Evolutionary conservation across 805 yeast species (phyloP).

Genomic region (Candida berthetii): DNA sequence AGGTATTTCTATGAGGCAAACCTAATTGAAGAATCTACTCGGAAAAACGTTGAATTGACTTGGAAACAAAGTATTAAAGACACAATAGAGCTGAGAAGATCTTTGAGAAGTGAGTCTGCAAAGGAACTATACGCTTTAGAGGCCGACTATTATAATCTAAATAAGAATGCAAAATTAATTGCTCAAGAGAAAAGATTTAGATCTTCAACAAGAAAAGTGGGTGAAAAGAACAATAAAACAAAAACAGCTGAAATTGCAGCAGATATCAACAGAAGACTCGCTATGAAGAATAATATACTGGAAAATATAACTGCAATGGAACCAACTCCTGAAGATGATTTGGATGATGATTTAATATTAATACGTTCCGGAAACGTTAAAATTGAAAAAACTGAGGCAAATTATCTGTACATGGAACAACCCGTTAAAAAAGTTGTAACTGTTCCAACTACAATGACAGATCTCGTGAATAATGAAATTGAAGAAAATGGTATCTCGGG

Average conservation of each 20-base stretch:
- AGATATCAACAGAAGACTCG: conserved; percentile 4
- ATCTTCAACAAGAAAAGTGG: conserved; percentile 11
- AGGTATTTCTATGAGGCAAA: conserved; percentile 13
- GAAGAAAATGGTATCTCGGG: conserved; percentile 11
- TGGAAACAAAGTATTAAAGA: conserved; percentile 18
- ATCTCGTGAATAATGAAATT: conserved; percentile 17
- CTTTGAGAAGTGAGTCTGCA: conserved; percentile 1
- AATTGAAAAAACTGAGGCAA: conserved; percentile 14
- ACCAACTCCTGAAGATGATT: conserved; percentile 6
- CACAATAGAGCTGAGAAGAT: conserved; percentile 8
- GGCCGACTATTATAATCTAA: conserved; percentile 11
- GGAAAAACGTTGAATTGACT: conserved; percentile 8
- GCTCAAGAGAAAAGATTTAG: conserved; percentile 9
- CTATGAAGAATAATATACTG: too few species aligned
- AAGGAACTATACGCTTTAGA: conserved; percentile 3
- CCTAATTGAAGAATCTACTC: conserved; percentile 12
- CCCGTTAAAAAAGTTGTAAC: conserved; percentile 7
- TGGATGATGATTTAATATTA: conserved; percentile 10
- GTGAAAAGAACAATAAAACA: conserved; percentile 10
- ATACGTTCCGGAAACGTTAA: conserved; percentile 5
- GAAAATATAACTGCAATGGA: background rate
- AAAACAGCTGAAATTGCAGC: conserved; percentile 8
- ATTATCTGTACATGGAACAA: conserved; percentile 13
- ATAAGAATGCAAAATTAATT: conserved; percentile 4
- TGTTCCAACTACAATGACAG: conserved; percentile 20